Conservation (phyloP, 805 yeast genomes). For the Candida rishiriensis region DNA sequence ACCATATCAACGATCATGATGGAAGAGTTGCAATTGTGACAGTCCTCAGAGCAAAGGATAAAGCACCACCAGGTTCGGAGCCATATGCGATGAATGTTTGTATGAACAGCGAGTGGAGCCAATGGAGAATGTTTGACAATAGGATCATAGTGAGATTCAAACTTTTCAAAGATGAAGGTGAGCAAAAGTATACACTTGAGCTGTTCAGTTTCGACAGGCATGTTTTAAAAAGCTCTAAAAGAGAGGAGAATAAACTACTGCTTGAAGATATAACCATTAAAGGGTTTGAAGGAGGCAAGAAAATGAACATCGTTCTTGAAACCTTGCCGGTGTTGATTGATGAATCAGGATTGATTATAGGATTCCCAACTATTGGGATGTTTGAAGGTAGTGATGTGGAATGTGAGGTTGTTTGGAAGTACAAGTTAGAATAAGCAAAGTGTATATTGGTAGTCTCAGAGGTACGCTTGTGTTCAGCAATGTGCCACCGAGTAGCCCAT, state of each 20-base stretch:
- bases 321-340: too few relatives aligned
- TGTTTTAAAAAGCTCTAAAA: neutral
- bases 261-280: neutral
- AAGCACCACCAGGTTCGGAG: neutral
- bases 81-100: too few relatives aligned
- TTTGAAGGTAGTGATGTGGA: neutral
- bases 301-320: too few relatives aligned
- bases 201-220: neutral
- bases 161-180: neutral
- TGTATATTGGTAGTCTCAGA: too few relatives aligned
- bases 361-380: neutral
- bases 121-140: slow-evolving; percentile 1
- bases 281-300: too few relatives aligned
- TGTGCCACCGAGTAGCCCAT: neutral
- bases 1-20: neutral
- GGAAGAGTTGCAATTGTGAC: neutral
- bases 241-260: neutral
- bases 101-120: neutral
- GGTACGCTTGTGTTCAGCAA: too few relatives aligned
- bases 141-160: neutral
- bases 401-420: neutral
- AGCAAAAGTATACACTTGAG: neutral
- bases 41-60: neutral
- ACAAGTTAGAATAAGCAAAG: neutral
- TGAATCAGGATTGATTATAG: neutral